A percentile compares a stretch with the other conserved stretches of the same genome.
phyloP scores from a whole-genome alignment of 1,284 basidiomycete species.

The Sanguinoderma infundibulare region DNA sequence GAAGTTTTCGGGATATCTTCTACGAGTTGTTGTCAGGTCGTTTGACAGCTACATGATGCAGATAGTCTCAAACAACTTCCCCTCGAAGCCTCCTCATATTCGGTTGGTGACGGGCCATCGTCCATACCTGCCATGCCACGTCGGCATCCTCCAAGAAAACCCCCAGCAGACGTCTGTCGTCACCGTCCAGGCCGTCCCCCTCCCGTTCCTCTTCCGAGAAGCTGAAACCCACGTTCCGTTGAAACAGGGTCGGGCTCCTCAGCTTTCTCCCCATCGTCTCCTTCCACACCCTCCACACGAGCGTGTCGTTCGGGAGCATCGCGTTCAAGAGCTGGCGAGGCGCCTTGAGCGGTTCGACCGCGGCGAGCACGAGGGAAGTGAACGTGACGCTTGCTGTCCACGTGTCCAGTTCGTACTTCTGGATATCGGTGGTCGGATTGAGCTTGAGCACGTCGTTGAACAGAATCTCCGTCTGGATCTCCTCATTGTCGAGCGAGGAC shows the following conservation, averaged over 20 bases:
- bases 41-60: too few relatives aligned
- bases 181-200: neutral
- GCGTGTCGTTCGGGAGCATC: conserved; percentile 24
- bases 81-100: too few relatives aligned
- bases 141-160: neutral
- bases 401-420: conserved; percentile 16
- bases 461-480: conserved; percentile 20
- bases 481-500: conserved; percentile 21
- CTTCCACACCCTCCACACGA: conserved; percentile 24
- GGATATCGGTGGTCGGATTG: neutral
- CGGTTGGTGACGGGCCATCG: neutral
- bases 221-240: neutral
- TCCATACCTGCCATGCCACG: neutral
- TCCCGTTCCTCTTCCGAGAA: neutral
- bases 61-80: too few relatives aligned
- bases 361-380: conserved; percentile 8
- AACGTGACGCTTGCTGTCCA: conserved; percentile 18
- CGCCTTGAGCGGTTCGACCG: neutral
- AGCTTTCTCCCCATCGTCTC: conserved; percentile 6
- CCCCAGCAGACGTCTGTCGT: neutral
- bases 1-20: too few relatives aligned
- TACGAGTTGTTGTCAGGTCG: too few relatives aligned
- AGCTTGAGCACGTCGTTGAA: conserved; percentile 10
- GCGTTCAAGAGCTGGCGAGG: conserved; percentile 18
- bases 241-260: neutral